Percentiles rank a stretch among this genome's conserved stretches.
Conservation (phyloP, 495 filamentous ascomycete genomes). For the Penicillium malachiteum region DNA sequence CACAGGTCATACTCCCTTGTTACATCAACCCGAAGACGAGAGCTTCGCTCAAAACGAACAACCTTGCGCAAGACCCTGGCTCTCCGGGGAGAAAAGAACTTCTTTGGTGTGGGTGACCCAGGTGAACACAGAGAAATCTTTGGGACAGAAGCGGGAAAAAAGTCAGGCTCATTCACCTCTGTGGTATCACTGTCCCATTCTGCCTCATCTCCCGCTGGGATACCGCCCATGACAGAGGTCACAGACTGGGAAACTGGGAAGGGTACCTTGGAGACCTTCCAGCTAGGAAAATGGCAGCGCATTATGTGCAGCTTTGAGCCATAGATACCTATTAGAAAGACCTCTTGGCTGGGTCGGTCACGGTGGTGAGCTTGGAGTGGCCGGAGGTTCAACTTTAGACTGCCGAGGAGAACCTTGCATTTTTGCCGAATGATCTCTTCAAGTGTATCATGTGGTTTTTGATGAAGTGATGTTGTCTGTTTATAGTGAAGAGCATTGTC, state of each 20-base stretch:
- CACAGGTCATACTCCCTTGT: conserved; percentile 33
- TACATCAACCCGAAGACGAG: conserved; percentile 6
- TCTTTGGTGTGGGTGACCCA: too few relatives aligned
- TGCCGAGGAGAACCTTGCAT: conserved; percentile 32
- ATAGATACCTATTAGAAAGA: conserved; percentile 31
- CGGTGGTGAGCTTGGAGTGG: conserved; percentile 21
- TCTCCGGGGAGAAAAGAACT: not conserved
- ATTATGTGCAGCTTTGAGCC: conserved; percentile 33
- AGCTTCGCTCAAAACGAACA: too few relatives aligned
- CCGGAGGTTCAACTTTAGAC: conserved; percentile 25
- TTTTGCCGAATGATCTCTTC: conserved; percentile 3
- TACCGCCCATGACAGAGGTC: too few relatives aligned
- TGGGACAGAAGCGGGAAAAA: too few relatives aligned
- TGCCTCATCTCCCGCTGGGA: not conserved
- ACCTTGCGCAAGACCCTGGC: too few relatives aligned
- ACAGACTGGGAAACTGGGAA: too few relatives aligned
- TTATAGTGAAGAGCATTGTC: too few relatives aligned
- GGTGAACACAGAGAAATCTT: too few relatives aligned
- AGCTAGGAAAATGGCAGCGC: conserved; percentile 29
- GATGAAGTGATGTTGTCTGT: too few relatives aligned
- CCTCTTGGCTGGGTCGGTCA: conserved; percentile 34
- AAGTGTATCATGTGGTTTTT: too few relatives aligned
- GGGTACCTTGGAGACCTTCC: conserved; percentile 27
- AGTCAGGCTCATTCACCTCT: too few relatives aligned
- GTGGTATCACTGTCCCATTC: not conserved